These are phyloP conservation scores for Neurospora crassa DNA, from an alignment of 2,329 filamentous ascomycete genomes.

Conservation along the genomic window DNA sequence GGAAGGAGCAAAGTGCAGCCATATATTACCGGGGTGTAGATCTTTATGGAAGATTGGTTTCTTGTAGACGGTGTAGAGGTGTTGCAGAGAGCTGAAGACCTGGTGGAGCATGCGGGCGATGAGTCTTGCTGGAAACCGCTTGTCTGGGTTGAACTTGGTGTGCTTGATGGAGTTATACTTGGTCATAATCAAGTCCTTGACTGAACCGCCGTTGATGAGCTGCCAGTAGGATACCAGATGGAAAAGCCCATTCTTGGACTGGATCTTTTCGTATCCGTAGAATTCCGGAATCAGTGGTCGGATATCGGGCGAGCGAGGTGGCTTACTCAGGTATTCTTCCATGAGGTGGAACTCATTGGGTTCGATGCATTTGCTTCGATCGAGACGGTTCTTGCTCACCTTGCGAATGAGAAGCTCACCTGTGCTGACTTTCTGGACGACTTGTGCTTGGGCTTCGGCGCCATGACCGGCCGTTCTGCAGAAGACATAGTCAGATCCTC, in stretches of 20 bases:
- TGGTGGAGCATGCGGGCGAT: conserved; percentile 5
- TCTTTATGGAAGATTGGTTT: conserved; percentile 1
- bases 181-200: not conserved
- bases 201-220: conserved; percentile 2
- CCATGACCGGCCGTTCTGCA: conserved; percentile 2
- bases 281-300: not conserved
- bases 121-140: not conserved
- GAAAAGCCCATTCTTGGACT: not conserved
- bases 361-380: not conserved
- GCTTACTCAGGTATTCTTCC: not conserved
- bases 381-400: not conserved
- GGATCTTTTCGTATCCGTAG: not conserved
- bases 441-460: not conserved
- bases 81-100: conserved; percentile 3
- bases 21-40: conserved; percentile 2
- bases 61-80: conserved; percentile 4
- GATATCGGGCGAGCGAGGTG: not conserved
- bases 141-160: not conserved
- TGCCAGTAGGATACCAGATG: conserved; percentile 8
- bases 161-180: not conserved
- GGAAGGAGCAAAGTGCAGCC: conserved; percentile 1
- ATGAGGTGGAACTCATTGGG: not conserved
- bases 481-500: not conserved
- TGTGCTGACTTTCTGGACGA: conserved; percentile 3
- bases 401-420: conserved; percentile 3